Conservation (phyloP, 2,329 filamentous ascomycete genomes). For the Didymella arachidicola region DNA sequence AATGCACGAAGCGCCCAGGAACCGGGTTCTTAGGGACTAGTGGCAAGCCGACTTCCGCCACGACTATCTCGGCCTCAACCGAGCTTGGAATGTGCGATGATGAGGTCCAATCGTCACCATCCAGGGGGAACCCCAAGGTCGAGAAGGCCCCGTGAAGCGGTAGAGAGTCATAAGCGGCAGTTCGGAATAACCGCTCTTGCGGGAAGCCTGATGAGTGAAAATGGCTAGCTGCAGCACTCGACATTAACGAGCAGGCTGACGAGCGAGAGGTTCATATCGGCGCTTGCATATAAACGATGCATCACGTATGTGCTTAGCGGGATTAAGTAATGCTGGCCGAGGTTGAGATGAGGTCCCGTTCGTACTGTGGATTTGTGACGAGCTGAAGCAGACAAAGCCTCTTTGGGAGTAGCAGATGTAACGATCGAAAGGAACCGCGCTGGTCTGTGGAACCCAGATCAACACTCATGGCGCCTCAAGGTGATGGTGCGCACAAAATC, state of each 20-base stretch:
- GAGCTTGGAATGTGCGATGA: slow-evolving; percentile 30
- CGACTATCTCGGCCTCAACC: slow-evolving; percentile 34
- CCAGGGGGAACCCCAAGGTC: neutral
- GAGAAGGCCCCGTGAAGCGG: neutral
- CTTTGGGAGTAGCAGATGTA: slow-evolving; percentile 47
- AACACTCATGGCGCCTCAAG: slow-evolving; percentile 30
- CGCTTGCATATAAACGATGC: slow-evolving; percentile 5
- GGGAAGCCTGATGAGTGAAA: slow-evolving; percentile 5
- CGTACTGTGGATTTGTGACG: slow-evolving; percentile 1
- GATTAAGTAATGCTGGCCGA: slow-evolving; percentile 13
- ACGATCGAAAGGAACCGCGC: slow-evolving; percentile 42
- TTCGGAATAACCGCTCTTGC: slow-evolving; percentile 2
- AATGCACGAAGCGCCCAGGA: slow-evolving; percentile 38
- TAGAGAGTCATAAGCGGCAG: neutral
- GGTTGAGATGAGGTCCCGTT: slow-evolving; percentile 1
- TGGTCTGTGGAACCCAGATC: slow-evolving; percentile 35
- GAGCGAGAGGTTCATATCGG: neutral
- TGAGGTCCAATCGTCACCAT: slow-evolving; percentile 3
- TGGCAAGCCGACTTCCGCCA: slow-evolving; percentile 35
- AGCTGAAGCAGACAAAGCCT: slow-evolving; percentile 35
- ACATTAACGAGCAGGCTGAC: neutral
- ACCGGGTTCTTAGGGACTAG: slow-evolving; percentile 39
- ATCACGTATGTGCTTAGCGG: slow-evolving; percentile 1
- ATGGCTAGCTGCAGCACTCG: slow-evolving; percentile 8
- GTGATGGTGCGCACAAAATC: slow-evolving; percentile 25